Conservation (phyloP, 2,329 filamentous ascomycete species). For the Pseudogymnoascus sp. region DNA sequence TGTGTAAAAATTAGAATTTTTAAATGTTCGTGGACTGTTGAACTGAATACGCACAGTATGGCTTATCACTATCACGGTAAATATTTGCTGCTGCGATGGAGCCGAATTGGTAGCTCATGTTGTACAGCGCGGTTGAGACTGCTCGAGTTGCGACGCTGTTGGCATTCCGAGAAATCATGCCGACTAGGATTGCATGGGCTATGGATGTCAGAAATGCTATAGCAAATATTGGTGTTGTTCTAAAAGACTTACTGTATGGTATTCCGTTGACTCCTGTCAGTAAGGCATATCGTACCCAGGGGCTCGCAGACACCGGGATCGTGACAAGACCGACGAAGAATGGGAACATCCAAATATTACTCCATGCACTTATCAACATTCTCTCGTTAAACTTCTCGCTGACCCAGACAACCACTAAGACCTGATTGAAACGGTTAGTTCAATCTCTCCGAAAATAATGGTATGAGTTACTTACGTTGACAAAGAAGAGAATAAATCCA, state of each 20-base stretch:
- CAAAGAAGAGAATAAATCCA: slow-evolving; percentile 34
- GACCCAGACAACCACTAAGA: slow-evolving; percentile 38
- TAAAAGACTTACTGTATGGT: neutral
- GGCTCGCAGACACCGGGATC: slow-evolving; percentile 18
- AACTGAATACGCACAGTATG: slow-evolving; percentile 30
- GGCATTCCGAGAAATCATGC: slow-evolving; percentile 48
- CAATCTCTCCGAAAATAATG: slow-evolving; percentile 46
- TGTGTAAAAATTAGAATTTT: neutral
- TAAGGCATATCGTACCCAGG: slow-evolving; percentile 29
- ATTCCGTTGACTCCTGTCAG: slow-evolving; percentile 22
- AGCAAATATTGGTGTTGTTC: neutral
- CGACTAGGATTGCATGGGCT: slow-evolving; percentile 25
- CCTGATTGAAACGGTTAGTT: slow-evolving; percentile 48
- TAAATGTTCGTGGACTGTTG: neutral
- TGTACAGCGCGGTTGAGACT: slow-evolving; percentile 56
- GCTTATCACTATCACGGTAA: slow-evolving; percentile 40
- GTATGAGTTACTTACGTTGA: slow-evolving; percentile 21
- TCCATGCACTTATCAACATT: slow-evolving; percentile 27
- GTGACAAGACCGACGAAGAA: slow-evolving; percentile 27
- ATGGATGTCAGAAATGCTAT: slow-evolving; percentile 21
- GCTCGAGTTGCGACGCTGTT: slow-evolving; percentile 55
- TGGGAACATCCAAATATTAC: slow-evolving; percentile 33
- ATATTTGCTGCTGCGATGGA: slow-evolving; percentile 25
- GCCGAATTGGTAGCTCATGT: slow-evolving; percentile 40
- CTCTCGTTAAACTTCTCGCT: slow-evolving; percentile 33